These are phyloP conservation scores for Rhizoclosmatium sp. DNA, from an alignment of 192 early-diverging fungal genomes.

Conservation along the genomic window DNA sequence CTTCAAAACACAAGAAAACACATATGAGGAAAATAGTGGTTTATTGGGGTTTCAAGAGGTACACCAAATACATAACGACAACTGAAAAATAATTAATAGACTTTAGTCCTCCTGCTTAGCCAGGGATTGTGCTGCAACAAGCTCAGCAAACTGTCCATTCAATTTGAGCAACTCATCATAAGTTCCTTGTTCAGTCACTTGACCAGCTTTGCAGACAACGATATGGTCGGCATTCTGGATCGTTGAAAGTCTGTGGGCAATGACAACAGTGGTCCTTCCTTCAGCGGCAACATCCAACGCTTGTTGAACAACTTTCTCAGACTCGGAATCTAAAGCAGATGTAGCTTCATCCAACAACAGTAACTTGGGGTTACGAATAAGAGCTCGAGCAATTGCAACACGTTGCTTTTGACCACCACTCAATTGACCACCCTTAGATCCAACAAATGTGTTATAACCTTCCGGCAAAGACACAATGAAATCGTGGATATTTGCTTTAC, in stretches of 20 bases:
- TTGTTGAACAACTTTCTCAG: slow-evolving; percentile 81
- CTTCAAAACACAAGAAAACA: too few species aligned
- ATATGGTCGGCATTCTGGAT: slow-evolving; percentile 84
- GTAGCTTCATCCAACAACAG: slow-evolving; percentile 85
- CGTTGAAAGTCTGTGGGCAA: slow-evolving; percentile 83
- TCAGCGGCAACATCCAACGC: slow-evolving; percentile 75
- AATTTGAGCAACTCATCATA: slow-evolving; percentile 69
- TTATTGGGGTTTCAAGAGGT: too few species aligned
- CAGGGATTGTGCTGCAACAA: slow-evolving; percentile 72
- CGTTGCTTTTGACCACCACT: slow-evolving; percentile 59
- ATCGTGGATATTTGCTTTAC: slow-evolving; percentile 75
- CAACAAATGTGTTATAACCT: slow-evolving; percentile 70
- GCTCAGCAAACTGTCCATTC: slow-evolving; percentile 67
- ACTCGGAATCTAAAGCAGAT: slow-evolving; percentile 81
- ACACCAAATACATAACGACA: too few species aligned
- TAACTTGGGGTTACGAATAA: slow-evolving; percentile 65
- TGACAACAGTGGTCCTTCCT: slow-evolving; percentile 80
- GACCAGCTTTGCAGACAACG: slow-evolving; percentile 70
- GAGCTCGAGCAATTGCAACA: slow-evolving; percentile 66
- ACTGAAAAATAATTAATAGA: too few species aligned
- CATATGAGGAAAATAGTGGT: too few species aligned
- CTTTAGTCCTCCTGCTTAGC: slow-evolving; percentile 36
- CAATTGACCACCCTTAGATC: slow-evolving; percentile 57
- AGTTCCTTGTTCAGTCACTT: slow-evolving; percentile 72
- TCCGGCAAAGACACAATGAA: slow-evolving; percentile 67